Conservation (phyloP, 164 flowering plant genomes). For the Vitis labrusca region DNA sequence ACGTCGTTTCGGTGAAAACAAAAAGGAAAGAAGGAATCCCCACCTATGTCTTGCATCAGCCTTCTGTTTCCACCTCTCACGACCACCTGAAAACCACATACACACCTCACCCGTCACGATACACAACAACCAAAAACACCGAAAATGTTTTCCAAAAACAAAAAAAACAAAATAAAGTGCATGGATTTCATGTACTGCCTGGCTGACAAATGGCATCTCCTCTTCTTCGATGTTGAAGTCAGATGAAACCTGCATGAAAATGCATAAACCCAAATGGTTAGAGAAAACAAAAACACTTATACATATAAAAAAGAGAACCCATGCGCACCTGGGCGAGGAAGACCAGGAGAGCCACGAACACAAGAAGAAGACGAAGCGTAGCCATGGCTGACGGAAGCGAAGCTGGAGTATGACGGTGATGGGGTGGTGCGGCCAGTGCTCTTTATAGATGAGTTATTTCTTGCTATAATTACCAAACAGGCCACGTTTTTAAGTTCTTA, state of each 20-base stretch:
- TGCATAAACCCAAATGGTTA: neutral
- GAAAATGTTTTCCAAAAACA: neutral
- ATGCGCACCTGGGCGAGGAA: slow-evolving; percentile 4
- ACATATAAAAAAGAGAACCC: neutral
- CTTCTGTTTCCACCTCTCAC: slow-evolving; percentile 26
- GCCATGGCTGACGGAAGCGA: neutral
- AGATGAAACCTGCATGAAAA: slow-evolving; percentile 18
- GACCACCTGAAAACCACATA: neutral
- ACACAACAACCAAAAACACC: neutral
- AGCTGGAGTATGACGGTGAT: neutral
- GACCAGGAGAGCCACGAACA: neutral
- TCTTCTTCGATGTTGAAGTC: slow-evolving; percentile 10
- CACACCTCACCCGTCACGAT: neutral
- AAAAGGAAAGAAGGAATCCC: neutral
- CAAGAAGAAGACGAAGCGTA: slow-evolving; percentile 5
- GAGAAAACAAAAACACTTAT: no score
- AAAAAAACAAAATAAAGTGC: neutral
- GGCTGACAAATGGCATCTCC: neutral
- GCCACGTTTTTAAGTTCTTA: neutral
- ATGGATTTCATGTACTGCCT: neutral
- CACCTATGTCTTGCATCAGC: slow-evolving; percentile 25
- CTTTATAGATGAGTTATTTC: neutral
- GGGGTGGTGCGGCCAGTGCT: neutral
- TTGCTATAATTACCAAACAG: neutral
- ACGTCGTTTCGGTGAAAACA: neutral